Evolutionary conservation across 805 yeast genomes (phyloP).

Genomic region (Zygoascus flipseniorum): DNA sequence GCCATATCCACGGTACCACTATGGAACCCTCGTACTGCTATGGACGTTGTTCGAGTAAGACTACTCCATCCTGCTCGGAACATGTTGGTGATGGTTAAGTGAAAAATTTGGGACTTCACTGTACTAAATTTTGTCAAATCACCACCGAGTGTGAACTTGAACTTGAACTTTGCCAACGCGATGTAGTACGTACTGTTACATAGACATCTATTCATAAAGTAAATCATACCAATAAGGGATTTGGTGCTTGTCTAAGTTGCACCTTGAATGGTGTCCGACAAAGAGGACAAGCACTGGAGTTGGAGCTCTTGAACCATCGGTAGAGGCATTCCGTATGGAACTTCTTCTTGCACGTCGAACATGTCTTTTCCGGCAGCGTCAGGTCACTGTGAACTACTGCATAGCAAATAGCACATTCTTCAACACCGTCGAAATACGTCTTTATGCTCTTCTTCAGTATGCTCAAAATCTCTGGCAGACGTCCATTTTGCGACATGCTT

Average conservation of each 20-base stretch:
- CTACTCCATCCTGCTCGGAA: not conserved
- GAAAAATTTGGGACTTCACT: not conserved
- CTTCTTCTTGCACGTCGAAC: slow-evolving; percentile 85
- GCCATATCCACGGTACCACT: not conserved
- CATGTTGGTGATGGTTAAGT: not conserved
- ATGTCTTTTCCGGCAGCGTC: slow-evolving; percentile 79
- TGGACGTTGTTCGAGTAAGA: not conserved
- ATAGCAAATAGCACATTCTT: slow-evolving; percentile 96
- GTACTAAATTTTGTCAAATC: too few species aligned
- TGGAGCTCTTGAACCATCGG: slow-evolving; percentile 95
- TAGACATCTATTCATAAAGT: not conserved
- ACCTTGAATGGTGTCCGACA: slow-evolving; percentile 59
- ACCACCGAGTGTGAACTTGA: too few species aligned
- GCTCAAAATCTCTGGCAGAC: slow-evolving; percentile 55
- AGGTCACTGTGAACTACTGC: slow-evolving; percentile 85
- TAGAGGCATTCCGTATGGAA: slow-evolving; percentile 94
- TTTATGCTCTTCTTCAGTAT: slow-evolving; percentile 66
- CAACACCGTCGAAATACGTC: slow-evolving; percentile 85
- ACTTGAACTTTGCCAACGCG: too few species aligned
- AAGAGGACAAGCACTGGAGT: slow-evolving; percentile 86
- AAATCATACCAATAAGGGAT: not conserved
- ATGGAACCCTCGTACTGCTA: not conserved
- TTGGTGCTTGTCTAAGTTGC: slow-evolving; percentile 8
- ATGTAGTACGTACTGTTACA: too few species aligned
- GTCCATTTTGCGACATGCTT: slow-evolving; percentile 47